A percentile compares a stretch with the other conserved stretches of the same genome.
These are phyloP conservation scores for Sphagnurus paluster DNA, from an alignment of 1,284 basidiomycete species.

Conservation along the genomic window DNA sequence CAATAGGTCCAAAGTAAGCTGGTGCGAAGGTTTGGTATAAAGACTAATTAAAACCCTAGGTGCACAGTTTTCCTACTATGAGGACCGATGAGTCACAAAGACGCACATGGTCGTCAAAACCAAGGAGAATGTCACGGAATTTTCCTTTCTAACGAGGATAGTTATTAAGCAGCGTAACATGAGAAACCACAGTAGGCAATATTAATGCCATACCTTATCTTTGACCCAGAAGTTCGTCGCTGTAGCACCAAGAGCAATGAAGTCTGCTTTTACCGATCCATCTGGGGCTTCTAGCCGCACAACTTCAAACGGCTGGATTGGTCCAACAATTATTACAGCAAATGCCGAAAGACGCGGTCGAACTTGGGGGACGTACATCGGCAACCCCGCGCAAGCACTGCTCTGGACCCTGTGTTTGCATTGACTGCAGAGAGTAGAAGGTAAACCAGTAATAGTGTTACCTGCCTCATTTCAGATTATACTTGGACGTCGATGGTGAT, in stretches of 20 bases:
- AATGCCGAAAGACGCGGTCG: background rate
- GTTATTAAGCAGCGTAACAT: background rate
- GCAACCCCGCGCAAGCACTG: background rate
- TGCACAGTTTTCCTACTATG: too few species aligned
- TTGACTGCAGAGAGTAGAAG: background rate
- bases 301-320: conserved; percentile 26
- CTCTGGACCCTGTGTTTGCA: background rate
- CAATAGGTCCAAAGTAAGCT: conserved; percentile 39
- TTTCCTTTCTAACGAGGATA: conserved; percentile 29
- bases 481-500: too few species aligned
- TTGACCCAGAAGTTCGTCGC: conserved; percentile 43
- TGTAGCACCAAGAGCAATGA: conserved; percentile 42
- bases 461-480: conserved; percentile 1
- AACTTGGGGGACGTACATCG: background rate
- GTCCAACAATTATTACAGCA: background rate
- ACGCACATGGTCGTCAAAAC: conserved; percentile 38
- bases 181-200: too few species aligned
- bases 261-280: conserved; percentile 39
- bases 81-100: too few species aligned
- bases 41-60: too few species aligned
- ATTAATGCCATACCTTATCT: conserved; percentile 35
- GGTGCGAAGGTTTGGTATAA: too few species aligned
- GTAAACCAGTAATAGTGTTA: background rate
- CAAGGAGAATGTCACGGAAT: conserved; percentile 42
- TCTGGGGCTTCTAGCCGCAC: conserved; percentile 37